Evolutionary conservation across 768 basidiomycete genomes (phyloP), one percentile per base, ranked within the genome.

Genomic region (Thelephora ganbajun): DNA sequence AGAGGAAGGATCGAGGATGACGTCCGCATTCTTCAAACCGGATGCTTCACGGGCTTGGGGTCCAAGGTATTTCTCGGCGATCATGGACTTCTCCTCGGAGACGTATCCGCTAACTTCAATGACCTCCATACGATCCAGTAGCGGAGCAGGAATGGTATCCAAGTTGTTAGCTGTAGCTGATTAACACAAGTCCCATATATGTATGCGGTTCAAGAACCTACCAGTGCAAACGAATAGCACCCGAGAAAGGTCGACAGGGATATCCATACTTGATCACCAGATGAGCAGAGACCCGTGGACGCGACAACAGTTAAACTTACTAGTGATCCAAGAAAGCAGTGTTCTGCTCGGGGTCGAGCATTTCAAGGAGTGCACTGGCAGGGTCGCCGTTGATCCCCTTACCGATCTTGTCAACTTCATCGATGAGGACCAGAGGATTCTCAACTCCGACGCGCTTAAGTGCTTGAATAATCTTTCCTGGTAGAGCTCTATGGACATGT

Each of bases 211-310:
- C 14, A 35, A 33, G 9, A 37, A 53, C 62, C 55, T 58, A 69
- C 74, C 74, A 3, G 94, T 99, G 68, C 96, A 99, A 48, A 99
- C 93, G 62, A 99, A 99, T 2, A 99, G 76, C 23, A 98, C 91
- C 35, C 89, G 79, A 0, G 93, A 97, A 16, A 99, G 75, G 59
- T 99, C 94, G 45, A 98, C 87, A 6, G 92, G 92, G 11, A 97
- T 88, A 58, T 97, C 92, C 80, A 97, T 89, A 65, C 90, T 92
- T 48, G 5, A 26, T 16, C 30, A 48, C 2, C 49, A 48, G 1
- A 19, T 34, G 36, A 9, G 36, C 7, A 11, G 14, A 44, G 9
- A 30, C 9, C 9, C 5, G 26, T 14, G 33, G 34, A 49, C 1
- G 19, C 11, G 45, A 39, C 35, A n/a, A 42, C 45, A 16, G 18